These are phyloP conservation scores for Beauveria sp. DNA, from an alignment of 2,329 filamentous ascomycete genomes.

Conservation along the genomic window DNA sequence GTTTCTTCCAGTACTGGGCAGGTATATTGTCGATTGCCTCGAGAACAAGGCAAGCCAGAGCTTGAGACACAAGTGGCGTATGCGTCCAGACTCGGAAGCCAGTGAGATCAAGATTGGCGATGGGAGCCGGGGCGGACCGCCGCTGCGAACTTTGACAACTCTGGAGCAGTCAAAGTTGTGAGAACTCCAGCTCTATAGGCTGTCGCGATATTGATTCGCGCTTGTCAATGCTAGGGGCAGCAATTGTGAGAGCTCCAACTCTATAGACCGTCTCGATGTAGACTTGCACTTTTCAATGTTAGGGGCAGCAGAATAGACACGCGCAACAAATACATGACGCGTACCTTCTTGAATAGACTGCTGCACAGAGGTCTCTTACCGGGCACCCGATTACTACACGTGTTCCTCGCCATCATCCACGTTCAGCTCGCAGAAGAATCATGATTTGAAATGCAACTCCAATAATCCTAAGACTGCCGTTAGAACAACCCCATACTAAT, in stretches of 20 bases:
- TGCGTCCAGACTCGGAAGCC: constrained; percentile 12
- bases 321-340: background rate
- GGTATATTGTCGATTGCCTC: constrained; percentile 25
- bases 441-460: constrained; percentile 1
- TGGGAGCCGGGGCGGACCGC: constrained; percentile 23
- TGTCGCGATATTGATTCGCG: background rate
- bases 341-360: background rate
- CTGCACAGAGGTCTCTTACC: background rate
- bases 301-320: background rate
- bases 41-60: constrained; percentile 22
- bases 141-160: constrained; percentile 18
- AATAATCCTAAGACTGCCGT: constrained; percentile 2
- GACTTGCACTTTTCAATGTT: background rate
- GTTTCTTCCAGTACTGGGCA: constrained; percentile 19
- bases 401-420: background rate
- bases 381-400: background rate
- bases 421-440: background rate
- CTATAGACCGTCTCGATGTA: background rate
- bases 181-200: background rate
- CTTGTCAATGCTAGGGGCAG: background rate
- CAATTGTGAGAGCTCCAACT: constrained; percentile 10
- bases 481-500: constrained; percentile 4
- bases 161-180: constrained; percentile 24
- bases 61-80: constrained; percentile 24
- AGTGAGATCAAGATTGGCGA: constrained; percentile 19